Evolutionary conservation across 2,329 filamentous ascomycete genomes (phyloP).

Genomic region (Cytospora piceae): DNA sequence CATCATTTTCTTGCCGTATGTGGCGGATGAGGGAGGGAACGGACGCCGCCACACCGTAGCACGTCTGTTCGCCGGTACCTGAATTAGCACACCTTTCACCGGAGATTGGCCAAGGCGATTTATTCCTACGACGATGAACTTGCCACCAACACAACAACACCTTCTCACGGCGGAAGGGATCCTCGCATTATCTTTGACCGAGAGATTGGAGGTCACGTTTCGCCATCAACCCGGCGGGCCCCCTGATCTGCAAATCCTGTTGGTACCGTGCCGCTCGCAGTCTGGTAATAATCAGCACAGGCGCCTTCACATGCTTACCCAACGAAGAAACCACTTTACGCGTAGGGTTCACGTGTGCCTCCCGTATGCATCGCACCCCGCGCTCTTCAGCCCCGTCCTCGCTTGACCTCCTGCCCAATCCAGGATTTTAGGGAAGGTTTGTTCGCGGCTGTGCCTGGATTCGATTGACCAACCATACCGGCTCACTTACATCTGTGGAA

Average conservation of each 20-base stretch:
- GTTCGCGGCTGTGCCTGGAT: neutral
- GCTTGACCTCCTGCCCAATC: constrained; percentile 1
- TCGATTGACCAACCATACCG: constrained; percentile 15
- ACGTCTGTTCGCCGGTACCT: constrained; percentile 20
- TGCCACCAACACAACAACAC: neutral
- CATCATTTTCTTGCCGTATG: constrained; percentile 14
- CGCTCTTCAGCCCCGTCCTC: neutral
- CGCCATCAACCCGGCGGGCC: neutral
- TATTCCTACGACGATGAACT: constrained; percentile 1
- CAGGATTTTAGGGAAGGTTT: neutral
- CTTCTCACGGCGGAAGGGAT: neutral
- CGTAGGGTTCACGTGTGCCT: neutral
- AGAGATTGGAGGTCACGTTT: neutral
- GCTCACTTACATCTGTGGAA: neutral
- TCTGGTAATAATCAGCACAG: too few species aligned
- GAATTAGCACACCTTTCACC: constrained; percentile 2
- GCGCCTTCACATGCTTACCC: constrained; percentile 5
- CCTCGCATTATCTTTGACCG: neutral
- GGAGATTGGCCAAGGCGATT: constrained; percentile 5
- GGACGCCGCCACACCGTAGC: neutral
- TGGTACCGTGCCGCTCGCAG: neutral
- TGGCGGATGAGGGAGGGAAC: neutral
- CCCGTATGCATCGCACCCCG: neutral
- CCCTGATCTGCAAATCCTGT: neutral
- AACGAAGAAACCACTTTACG: constrained; percentile 14